Percentiles rank a stretch among this genome's conserved stretches.
These are phyloP conservation scores for Penicillium daleae DNA, from an alignment of 495 filamentous ascomycete genomes.

Conservation along the genomic window DNA sequence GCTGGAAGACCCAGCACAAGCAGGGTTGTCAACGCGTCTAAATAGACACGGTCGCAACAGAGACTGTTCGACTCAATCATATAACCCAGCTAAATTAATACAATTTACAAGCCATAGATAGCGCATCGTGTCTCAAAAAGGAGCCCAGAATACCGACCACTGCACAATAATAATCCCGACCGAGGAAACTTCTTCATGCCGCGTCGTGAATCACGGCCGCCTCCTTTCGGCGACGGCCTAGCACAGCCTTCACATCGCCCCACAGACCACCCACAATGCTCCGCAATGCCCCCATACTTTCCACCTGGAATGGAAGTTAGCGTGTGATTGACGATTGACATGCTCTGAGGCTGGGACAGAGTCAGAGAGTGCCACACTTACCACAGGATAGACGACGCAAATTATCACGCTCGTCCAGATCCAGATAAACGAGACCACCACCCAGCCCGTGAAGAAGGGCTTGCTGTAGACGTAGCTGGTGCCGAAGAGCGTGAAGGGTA, in stretches of 20 bases:
- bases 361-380: conserved; percentile 18
- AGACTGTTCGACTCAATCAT: not conserved
- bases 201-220: not conserved
- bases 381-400: conserved; percentile 48
- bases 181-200: not conserved
- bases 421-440: conserved; percentile 51
- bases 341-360: not conserved
- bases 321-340: not conserved
- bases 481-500: conserved; percentile 47
- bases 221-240: conserved; percentile 14
- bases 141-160: not conserved
- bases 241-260: conserved; percentile 23
- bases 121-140: not conserved
- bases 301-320: conserved; percentile 24
- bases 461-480: conserved; percentile 40
- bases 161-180: not conserved
- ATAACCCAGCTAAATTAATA: not conserved
- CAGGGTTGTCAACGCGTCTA: not conserved
- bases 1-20: not conserved
- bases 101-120: not conserved
- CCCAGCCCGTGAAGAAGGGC: conserved; percentile 47
- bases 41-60: not conserved
- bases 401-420: conserved; percentile 44
- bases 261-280: conserved; percentile 29
- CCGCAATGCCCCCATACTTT: conserved; percentile 38